Evolutionary conservation across 1,284 basidiomycete genomes (phyloP), one percentile per base, ranked within the genome.

Genomic region (Vanrija sp.): DNA sequence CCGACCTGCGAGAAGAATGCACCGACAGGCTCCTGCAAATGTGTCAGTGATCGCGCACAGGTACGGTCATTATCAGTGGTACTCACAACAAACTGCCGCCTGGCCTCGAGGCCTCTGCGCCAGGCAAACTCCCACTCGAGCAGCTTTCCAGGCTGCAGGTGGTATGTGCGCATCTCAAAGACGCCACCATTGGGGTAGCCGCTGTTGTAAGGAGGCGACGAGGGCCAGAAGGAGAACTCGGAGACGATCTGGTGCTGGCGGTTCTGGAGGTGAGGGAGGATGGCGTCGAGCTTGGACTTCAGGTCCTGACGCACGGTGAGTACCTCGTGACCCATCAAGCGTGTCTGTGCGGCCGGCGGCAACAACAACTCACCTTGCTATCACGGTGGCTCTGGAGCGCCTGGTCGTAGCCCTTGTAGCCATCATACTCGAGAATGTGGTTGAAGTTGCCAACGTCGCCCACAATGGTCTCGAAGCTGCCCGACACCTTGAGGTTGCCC

Each of bases 1-100:
- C 94, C 93, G 45, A 94, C 82, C 77, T 96, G 93, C 43, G 88
- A 87, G 78, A 93, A 96, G 89, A 91, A 96, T 15, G 92, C 92
- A 44, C 91, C 93, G 10, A 94, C 85, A 21, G 93, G 93, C 55
- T 85, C 83, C 73, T 79, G 51, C 38, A 59, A 16, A 14, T 16
- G 15, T 42, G 29, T 57, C 48, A 42, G 48, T 15, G 8, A 44
- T 26, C 2, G 12, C 6, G 21, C 28, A 21, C 46, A 53, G 19
- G 15, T 46, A 25, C 9, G 25, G 52, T 18, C 23, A 12, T 7
- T 19, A 28, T 7, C 49, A n/a, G 43, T n/a, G 5, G 19, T 34
- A 73, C 76, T 65, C 58, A 78, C 77, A 12, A 91, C 85, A 66
- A 88, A 87, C 73, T 87, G 86, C 65, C 85, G 81, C 56, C 91